phyloP scores from a whole-genome alignment of 2,329 filamentous ascomycete species.

The Hymenoscyphus scutula region DNA sequence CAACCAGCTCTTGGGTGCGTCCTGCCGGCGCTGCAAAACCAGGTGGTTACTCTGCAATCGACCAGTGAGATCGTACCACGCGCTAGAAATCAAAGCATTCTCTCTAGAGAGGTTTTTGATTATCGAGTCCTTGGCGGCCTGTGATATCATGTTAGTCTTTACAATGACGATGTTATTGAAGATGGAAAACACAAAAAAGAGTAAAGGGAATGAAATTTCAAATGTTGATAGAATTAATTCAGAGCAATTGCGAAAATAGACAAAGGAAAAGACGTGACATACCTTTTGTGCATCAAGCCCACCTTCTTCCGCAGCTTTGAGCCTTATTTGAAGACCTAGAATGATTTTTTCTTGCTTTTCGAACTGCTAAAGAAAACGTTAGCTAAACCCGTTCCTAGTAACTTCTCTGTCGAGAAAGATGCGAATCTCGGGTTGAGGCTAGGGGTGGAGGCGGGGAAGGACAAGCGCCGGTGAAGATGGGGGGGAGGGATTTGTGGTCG shows the following conservation, averaged over 20 bases:
- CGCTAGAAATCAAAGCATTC: slow-evolving; percentile 74
- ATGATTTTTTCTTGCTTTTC: slow-evolving; percentile 30
- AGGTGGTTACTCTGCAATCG: slow-evolving; percentile 81
- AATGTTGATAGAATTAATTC: slow-evolving; percentile 1
- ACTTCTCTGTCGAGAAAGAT: not conserved
- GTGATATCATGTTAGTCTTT: slow-evolving; percentile 10
- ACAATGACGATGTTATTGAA: not conserved
- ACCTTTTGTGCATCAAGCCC: slow-evolving; percentile 34
- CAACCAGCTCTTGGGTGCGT: slow-evolving; percentile 77
- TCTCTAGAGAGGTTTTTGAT: slow-evolving; percentile 68
- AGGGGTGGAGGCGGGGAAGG: not conserved
- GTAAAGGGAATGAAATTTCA: not conserved
- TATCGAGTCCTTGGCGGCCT: slow-evolving; percentile 34
- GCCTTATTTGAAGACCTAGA: slow-evolving; percentile 31
- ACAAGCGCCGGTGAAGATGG: not conserved
- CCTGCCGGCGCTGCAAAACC: slow-evolving; percentile 69
- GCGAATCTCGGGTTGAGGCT: not conserved
- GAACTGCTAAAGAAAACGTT: slow-evolving; percentile 30
- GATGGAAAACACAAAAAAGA: not conserved
- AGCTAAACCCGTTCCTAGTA: slow-evolving; percentile 15
- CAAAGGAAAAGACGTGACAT: slow-evolving; percentile 22
- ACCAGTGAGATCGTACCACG: slow-evolving; percentile 80
- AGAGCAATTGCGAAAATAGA: slow-evolving; percentile 10
- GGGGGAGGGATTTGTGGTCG: not conserved
- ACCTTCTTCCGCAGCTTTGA: slow-evolving; percentile 30